These are phyloP conservation scores for Trichosporon sp. DNA, from an alignment of 1,284 basidiomycete genomes.

Conservation along the genomic window DNA sequence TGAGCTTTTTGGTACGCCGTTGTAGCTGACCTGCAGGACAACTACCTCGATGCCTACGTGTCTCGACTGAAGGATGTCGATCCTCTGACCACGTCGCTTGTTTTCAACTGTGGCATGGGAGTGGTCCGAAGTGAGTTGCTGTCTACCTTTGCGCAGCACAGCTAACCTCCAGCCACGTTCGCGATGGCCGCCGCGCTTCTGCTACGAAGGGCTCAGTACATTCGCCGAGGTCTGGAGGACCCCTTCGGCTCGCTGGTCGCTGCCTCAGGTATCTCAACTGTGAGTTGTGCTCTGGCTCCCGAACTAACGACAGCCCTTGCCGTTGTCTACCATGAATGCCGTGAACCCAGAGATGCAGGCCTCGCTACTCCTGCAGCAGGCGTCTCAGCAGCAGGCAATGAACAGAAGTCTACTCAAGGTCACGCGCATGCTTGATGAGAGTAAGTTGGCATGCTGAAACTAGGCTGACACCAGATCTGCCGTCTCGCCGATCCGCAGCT, in stretches of 20 bases:
- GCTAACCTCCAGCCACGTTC: constrained; percentile 62
- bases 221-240: constrained; percentile 70
- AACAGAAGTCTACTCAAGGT: constrained; percentile 76
- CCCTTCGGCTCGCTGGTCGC: constrained; percentile 55
- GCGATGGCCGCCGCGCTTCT: constrained; percentile 94
- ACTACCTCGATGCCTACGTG: constrained; percentile 90
- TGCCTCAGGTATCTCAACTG: constrained; percentile 43
- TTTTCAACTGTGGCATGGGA: constrained; percentile 97
- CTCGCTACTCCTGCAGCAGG: constrained; percentile 56
- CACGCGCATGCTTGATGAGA: constrained; percentile 70
- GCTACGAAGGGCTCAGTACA: constrained; percentile 77
- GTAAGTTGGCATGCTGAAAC: constrained; percentile 23
- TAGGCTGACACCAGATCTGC: constrained; percentile 33
- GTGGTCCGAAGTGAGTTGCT: constrained; percentile 66
- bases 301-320: constrained; percentile 14
- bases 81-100: constrained; percentile 73
- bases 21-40: constrained; percentile 57
- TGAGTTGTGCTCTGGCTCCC: constrained; percentile 14
- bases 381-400: constrained; percentile 74
- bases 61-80: constrained; percentile 75
- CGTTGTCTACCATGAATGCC: constrained; percentile 8
- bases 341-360: constrained; percentile 29
- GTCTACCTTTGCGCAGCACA: not conserved
- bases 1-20: constrained; percentile 28
- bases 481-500: constrained; percentile 54